phyloP scores from a whole-genome alignment of 306 rosid genomes.

The Corylus heterophylla region DNA sequence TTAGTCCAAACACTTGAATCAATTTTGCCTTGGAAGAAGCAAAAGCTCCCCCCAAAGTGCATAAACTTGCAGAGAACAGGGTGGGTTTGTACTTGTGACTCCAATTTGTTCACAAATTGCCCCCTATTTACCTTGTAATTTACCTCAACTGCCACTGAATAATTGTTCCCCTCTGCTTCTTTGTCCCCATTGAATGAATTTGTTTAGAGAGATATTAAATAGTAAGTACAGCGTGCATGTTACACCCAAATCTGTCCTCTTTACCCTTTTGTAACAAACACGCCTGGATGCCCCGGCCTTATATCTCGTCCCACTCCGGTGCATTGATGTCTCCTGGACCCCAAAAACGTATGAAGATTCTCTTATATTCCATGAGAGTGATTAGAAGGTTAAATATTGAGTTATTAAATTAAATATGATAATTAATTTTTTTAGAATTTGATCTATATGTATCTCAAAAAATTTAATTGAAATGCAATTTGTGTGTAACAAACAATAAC shows the following conservation, averaged over 20 bases:
- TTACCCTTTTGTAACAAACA: background rate
- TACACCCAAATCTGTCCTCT: slow-evolving; percentile 25
- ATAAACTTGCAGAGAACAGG: background rate
- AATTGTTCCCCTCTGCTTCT: background rate
- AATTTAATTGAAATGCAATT: too few relatives aligned
- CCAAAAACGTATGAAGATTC: background rate
- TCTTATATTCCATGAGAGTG: too few relatives aligned
- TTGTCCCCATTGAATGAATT: slow-evolving; percentile 13
- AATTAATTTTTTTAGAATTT: too few relatives aligned
- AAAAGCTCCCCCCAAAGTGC: background rate
- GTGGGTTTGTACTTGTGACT: background rate
- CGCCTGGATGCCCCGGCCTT: background rate
- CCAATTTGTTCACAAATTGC: background rate
- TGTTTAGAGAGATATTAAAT: background rate
- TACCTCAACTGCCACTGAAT: background rate
- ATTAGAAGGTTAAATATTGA: too few relatives aligned
- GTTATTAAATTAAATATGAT: too few relatives aligned
- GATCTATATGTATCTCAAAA: too few relatives aligned
- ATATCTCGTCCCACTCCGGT: slow-evolving; percentile 3
- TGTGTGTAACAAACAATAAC: background rate
- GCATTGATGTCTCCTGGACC: slow-evolving; percentile 36
- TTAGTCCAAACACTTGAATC: background rate
- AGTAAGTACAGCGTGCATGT: slow-evolving; percentile 2
- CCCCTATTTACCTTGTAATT: background rate
- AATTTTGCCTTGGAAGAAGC: background rate